Percentiles rank a stretch among this genome's conserved stretches.
Conservation (phyloP, 2,329 filamentous ascomycete species). For the Penicillium sp. region DNA sequence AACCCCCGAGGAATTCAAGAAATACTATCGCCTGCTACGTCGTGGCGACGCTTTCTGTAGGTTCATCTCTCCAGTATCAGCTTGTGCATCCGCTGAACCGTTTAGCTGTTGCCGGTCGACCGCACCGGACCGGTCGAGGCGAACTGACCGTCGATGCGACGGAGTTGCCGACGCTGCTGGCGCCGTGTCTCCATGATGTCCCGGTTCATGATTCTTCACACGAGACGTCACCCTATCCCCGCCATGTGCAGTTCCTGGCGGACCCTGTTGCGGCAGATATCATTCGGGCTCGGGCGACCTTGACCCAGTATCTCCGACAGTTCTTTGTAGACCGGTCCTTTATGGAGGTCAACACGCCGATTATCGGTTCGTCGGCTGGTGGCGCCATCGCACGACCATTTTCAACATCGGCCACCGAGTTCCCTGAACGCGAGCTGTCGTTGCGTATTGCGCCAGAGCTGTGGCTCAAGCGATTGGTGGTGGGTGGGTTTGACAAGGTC, state of each 20-base stretch:
- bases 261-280: conserved; percentile 63
- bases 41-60: conserved; percentile 79
- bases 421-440: conserved; percentile 63
- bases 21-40: conserved; percentile 60
- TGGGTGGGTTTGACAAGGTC: conserved; percentile 80
- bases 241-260: conserved; percentile 81
- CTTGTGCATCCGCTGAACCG: neutral
- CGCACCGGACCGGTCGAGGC: conserved; percentile 64
- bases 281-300: conserved; percentile 65
- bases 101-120: conserved; percentile 62
- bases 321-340: conserved; percentile 69
- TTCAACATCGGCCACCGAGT: conserved; percentile 69
- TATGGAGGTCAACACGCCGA: conserved; percentile 84
- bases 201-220: conserved; percentile 64
- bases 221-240: conserved; percentile 67
- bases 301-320: conserved; percentile 67
- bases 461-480: conserved; percentile 85
- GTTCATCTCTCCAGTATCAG: conserved; percentile 31
- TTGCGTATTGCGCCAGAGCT: conserved; percentile 89
- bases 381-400: conserved; percentile 86
- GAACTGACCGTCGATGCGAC: conserved; percentile 68
- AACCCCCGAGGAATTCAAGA: conserved; percentile 47
- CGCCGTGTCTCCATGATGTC: conserved; percentile 72
- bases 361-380: conserved; percentile 74
- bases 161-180: conserved; percentile 63